Conservation (phyloP, 257 asterid genomes). For the Fraxinus anomala region DNA sequence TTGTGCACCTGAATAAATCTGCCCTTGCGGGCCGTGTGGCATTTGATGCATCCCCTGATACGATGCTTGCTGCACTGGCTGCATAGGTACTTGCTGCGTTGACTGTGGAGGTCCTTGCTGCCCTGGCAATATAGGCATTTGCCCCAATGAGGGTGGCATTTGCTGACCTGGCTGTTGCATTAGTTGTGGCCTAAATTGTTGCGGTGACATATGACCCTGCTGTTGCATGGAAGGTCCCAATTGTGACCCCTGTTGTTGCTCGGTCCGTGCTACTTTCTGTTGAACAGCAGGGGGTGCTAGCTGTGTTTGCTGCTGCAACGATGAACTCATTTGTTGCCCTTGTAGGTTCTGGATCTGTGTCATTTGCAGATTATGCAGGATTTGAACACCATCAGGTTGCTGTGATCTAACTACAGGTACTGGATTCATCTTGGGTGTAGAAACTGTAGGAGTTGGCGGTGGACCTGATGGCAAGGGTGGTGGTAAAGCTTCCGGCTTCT, state of each 20-base stretch:
- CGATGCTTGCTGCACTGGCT: constrained; percentile 51
- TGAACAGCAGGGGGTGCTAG: constrained; percentile 38
- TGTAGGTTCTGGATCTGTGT: constrained; percentile 38
- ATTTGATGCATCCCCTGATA: constrained; percentile 44
- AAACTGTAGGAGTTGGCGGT: constrained; percentile 59
- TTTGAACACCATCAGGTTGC: constrained; percentile 51
- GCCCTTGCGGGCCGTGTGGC: constrained; percentile 49
- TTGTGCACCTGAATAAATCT: constrained; percentile 50
- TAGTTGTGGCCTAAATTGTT: constrained; percentile 55
- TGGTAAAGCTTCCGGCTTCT: constrained; percentile 61
- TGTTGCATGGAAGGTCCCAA: constrained; percentile 47
- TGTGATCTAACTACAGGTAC: constrained; percentile 58
- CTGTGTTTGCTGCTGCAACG: constrained; percentile 49
- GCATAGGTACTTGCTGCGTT: constrained; percentile 48
- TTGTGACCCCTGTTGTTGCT: constrained; percentile 56
- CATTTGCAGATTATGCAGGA: constrained; percentile 43
- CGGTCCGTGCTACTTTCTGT: constrained; percentile 37
- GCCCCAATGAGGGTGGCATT: constrained; percentile 46
- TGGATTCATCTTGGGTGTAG: constrained; percentile 65
- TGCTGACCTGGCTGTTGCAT: constrained; percentile 62
- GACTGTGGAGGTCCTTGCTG: constrained; percentile 51
- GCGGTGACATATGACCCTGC: constrained; percentile 48
- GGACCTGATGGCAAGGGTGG: constrained; percentile 77
- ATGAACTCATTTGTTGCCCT: constrained; percentile 42
- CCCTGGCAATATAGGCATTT: constrained; percentile 46